Evolutionary conservation across 179 eudicot genomes (phyloP).

Genomic region (Beta macrorhiza): DNA sequence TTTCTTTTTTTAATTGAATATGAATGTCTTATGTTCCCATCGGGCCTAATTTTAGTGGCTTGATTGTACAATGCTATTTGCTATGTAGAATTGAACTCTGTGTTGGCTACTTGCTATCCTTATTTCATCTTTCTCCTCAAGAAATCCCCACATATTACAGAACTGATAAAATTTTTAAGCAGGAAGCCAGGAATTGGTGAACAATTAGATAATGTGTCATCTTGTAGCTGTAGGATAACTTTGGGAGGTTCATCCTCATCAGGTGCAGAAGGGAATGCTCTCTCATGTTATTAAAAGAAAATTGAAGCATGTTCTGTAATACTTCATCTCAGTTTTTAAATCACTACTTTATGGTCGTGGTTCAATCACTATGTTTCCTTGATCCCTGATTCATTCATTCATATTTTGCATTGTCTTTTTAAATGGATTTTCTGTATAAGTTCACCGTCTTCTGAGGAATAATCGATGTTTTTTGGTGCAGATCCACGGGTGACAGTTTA

Average conservation of each 20-base stretch:
- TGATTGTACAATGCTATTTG: neutral
- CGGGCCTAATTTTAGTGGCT: no score
- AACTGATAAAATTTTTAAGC: neutral
- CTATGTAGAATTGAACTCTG: neutral
- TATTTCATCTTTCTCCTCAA: neutral
- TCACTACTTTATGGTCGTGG: neutral
- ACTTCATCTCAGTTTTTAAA: neutral
- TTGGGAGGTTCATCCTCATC: neutral
- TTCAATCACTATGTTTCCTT: neutral
- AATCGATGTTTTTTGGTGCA: constrained; percentile 16
- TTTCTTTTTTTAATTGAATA: neutral
- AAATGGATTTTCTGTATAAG: neutral
- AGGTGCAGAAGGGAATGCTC: neutral
- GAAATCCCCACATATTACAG: neutral
- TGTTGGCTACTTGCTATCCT: neutral
- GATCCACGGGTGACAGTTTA: constrained; percentile 39
- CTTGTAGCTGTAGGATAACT: neutral
- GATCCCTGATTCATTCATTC: neutral
- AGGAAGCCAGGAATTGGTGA: neutral
- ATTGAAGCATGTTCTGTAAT: neutral
- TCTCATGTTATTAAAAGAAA: neutral
- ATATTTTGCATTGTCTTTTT: neutral
- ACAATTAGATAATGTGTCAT: neutral
- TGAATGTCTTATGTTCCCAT: constrained; percentile 6
- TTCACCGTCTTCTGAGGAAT: neutral